These are phyloP conservation scores for Hondaea fermentalgiana DNA, from an alignment of 108 stramenopile species.

Conservation along the genomic window DNA sequence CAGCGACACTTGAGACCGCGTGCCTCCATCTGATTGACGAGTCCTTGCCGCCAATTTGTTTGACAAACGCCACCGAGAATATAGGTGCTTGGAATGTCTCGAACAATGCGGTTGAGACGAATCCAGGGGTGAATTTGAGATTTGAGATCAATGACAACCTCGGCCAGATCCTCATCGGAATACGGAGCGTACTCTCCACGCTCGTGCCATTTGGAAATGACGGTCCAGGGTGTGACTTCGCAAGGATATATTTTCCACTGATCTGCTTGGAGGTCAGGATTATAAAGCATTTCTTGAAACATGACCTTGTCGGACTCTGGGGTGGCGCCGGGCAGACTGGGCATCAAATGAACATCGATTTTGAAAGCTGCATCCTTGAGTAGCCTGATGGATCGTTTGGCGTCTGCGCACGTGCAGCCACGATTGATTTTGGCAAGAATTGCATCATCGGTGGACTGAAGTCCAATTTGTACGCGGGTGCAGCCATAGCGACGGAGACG, in stretches of 20 bases:
- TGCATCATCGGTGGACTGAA: constrained; percentile 83
- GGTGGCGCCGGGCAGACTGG: constrained; percentile 86
- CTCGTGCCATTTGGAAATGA: constrained; percentile 88
- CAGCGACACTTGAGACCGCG: background rate
- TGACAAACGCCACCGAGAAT: background rate
- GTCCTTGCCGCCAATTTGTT: background rate
- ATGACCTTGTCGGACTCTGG: constrained; percentile 78
- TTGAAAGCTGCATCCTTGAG: constrained; percentile 93
- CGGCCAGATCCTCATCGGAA: constrained; percentile 12
- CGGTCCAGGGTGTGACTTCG: constrained; percentile 87
- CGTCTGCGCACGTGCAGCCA: constrained; percentile 81
- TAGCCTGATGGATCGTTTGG: constrained; percentile 78
- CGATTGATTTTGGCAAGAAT: constrained; percentile 88
- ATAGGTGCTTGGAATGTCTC: background rate
- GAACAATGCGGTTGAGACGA: background rate
- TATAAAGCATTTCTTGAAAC: constrained; percentile 75
- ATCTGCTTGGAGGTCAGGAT: constrained; percentile 80
- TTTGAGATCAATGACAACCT: background rate
- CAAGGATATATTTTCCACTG: constrained; percentile 90
- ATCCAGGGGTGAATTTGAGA: background rate
- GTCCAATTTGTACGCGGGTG: constrained; percentile 94
- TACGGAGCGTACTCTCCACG: constrained; percentile 64
- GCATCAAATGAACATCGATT: constrained; percentile 96
- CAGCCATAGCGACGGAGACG: constrained; percentile 87
- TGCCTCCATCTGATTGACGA: background rate